A percentile compares a stretch with the other conserved stretches of the same genome.
phyloP scores from a whole-genome alignment of 1,284 basidiomycete genomes.

The Trichosporon ovoides region DNA sequence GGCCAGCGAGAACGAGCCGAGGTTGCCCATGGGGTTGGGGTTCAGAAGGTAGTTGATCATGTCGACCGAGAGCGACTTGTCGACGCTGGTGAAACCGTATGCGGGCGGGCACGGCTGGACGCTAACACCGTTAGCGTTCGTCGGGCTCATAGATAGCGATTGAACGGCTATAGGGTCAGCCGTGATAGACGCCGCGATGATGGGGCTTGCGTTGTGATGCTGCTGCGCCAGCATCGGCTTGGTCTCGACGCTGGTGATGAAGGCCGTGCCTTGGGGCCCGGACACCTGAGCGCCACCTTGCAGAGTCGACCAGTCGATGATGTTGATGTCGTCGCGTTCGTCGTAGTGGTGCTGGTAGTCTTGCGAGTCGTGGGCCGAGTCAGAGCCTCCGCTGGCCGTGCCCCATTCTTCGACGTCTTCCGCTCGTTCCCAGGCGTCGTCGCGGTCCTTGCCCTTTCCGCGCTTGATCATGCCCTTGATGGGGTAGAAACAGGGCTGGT shows the following conservation, averaged over 20 bases:
- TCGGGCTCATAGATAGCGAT: neutral
- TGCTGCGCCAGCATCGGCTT: neutral
- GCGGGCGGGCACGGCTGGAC: neutral
- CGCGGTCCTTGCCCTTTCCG: slow-evolving; percentile 10
- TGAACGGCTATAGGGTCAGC: neutral
- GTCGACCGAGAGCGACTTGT: neutral
- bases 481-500: slow-evolving; percentile 20
- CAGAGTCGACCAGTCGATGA: slow-evolving; percentile 1
- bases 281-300: neutral
- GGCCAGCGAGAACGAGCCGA: slow-evolving; percentile 12
- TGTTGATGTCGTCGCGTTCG: neutral
- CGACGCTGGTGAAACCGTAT: slow-evolving; percentile 1
- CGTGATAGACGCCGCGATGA: neutral
- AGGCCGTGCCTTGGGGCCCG: neutral
- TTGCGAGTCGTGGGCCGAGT: neutral
- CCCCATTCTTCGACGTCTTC: slow-evolving; percentile 15
- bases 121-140: neutral
- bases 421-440: slow-evolving; percentile 13
- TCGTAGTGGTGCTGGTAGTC: slow-evolving; percentile 2
- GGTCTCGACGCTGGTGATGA: slow-evolving; percentile 1
- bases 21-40: slow-evolving; percentile 4
- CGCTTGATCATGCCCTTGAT: slow-evolving; percentile 12
- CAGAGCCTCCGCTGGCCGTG: slow-evolving; percentile 1
- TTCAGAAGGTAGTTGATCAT: slow-evolving; percentile 12
- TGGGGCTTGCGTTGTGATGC: neutral